Conservation (phyloP, 345 rosid genomes). For the Eucalyptus leucophloia region DNA sequence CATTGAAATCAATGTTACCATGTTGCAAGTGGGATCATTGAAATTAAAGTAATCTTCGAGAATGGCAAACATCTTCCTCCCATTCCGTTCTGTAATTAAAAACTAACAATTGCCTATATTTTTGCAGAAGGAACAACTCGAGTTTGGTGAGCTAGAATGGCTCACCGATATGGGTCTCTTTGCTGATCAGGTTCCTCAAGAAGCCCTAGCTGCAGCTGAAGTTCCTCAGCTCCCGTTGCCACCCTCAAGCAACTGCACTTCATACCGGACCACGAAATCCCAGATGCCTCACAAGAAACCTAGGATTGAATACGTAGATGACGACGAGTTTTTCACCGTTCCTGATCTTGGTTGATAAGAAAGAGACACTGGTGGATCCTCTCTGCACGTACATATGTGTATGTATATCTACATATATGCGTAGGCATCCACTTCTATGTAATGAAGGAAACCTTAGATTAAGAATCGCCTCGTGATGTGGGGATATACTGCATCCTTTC, state of each 20-base stretch:
- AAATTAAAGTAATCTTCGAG: neutral
- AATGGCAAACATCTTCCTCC: neutral
- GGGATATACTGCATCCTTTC: neutral
- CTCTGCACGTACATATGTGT: neutral
- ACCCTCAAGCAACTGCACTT: conserved; percentile 8
- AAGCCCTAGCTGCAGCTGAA: conserved; percentile 69
- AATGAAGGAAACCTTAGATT: neutral
- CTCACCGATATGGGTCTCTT: conserved; percentile 66
- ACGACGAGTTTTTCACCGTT: conserved; percentile 12
- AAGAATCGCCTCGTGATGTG: neutral
- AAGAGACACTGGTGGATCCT: neutral
- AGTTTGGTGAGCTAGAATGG: conserved; percentile 81
- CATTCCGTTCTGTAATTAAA: neutral
- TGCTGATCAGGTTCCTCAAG: conserved; percentile 46
- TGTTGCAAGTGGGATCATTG: neutral
- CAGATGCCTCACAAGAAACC: conserved; percentile 72
- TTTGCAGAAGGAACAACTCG: conserved; percentile 61
- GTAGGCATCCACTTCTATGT: neutral
- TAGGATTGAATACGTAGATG: conserved; percentile 41
- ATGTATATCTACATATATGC: neutral
- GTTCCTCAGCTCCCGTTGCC: conserved; percentile 69
- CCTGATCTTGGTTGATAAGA: conserved; percentile 12
- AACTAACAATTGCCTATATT: neutral
- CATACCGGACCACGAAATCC: conserved; percentile 36
- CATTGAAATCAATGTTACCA: neutral